Percentiles rank a stretch among this genome's conserved stretches.
phyloP scores from a whole-genome alignment of 192 early-diverging fungal genomes.

The Haplosporangium gracile region DNA sequence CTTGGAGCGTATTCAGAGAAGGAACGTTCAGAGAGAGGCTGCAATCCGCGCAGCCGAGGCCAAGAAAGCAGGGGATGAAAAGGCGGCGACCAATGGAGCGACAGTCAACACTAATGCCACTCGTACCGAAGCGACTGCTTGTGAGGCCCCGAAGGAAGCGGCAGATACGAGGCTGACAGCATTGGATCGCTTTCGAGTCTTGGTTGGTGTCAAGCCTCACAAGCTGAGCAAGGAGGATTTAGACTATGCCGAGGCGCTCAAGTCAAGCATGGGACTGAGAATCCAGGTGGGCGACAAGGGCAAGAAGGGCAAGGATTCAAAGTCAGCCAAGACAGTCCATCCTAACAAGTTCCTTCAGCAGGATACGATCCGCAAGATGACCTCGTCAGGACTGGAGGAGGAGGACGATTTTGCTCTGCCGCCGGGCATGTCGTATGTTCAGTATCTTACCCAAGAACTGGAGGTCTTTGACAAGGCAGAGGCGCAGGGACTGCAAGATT shows the following conservation, averaged over 20 bases:
- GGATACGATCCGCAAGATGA: slow-evolving; percentile 10
- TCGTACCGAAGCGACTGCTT: not conserved
- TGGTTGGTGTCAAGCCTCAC: slow-evolving; percentile 16
- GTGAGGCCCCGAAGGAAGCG: not conserved
- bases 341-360: slow-evolving; percentile 30
- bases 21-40: slow-evolving; percentile 36
- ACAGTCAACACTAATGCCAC: not conserved
- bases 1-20: slow-evolving; percentile 43
- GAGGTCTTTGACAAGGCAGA: slow-evolving; percentile 49
- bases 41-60: slow-evolving; percentile 42
- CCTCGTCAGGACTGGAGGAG: slow-evolving; percentile 21
- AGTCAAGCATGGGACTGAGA: slow-evolving; percentile 21
- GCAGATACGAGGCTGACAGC: too few species aligned
- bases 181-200: slow-evolving; percentile 13
- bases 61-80: slow-evolving; percentile 25
- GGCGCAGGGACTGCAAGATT: slow-evolving; percentile 45
- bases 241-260: slow-evolving; percentile 43
- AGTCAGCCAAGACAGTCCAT: slow-evolving; percentile 6
- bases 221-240: slow-evolving; percentile 32
- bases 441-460: slow-evolving; percentile 46
- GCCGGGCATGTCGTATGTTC: slow-evolving; percentile 36
- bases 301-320: not conserved
- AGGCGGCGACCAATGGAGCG: not conserved
- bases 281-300: not conserved
- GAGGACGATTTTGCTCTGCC: slow-evolving; percentile 38